Evolutionary conservation across 805 yeast genomes (phyloP).

Genomic region (Candida koratica): DNA sequence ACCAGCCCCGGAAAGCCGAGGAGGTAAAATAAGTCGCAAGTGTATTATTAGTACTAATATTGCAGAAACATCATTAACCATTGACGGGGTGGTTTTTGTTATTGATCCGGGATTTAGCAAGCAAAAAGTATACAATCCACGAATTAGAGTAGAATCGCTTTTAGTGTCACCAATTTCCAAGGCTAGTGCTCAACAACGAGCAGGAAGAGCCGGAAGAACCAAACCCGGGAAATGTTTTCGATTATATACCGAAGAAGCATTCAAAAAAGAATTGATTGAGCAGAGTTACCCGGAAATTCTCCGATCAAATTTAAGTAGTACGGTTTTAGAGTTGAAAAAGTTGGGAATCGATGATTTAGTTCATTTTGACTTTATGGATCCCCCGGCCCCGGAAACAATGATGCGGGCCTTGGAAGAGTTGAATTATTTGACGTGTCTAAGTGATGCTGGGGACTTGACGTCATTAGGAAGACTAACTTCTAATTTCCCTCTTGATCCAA

Average conservation of each 20-base stretch:
- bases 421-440: slow-evolving; percentile 82
- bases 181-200: slow-evolving; percentile 97
- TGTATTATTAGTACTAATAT: slow-evolving; percentile 90
- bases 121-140: slow-evolving; percentile 94
- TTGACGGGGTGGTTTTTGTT: slow-evolving; percentile 95
- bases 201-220: slow-evolving; percentile 99
- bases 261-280: slow-evolving; percentile 86
- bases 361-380: slow-evolving; percentile 98
- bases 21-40: slow-evolving; percentile 93
- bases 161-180: slow-evolving; percentile 94
- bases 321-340: slow-evolving; percentile 89
- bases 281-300: slow-evolving; percentile 96
- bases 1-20: slow-evolving; percentile 76
- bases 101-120: slow-evolving; percentile 97
- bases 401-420: slow-evolving; percentile 97
- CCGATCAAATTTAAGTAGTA: slow-evolving; percentile 83
- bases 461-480: slow-evolving; percentile 87
- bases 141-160: slow-evolving; percentile 91
- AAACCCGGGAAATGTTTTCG: slow-evolving; percentile 98
- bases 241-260: slow-evolving; percentile 94
- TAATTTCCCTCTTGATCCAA: slow-evolving; percentile 92
- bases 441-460: slow-evolving; percentile 89
- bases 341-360: slow-evolving; percentile 94
- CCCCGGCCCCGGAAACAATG: slow-evolving; percentile 99
- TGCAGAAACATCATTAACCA: slow-evolving; percentile 96